Conservation (phyloP, 2,329 filamentous ascomycete genomes). For the Colletotrichum navitas region DNA sequence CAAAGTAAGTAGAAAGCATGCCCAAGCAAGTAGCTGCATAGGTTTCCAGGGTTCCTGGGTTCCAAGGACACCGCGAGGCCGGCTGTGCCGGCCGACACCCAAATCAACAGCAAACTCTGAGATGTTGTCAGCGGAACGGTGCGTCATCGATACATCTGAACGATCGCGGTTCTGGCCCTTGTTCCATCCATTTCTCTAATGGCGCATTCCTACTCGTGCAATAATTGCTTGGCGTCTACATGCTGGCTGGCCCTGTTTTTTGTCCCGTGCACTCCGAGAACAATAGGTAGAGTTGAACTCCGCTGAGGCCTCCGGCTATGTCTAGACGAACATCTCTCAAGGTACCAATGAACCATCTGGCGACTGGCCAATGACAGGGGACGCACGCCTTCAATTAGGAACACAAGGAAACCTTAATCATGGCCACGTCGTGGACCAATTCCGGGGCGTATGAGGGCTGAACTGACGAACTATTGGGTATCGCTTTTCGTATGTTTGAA, state of each 20-base stretch:
- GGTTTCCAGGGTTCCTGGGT: slow-evolving; percentile 24
- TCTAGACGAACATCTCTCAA: slow-evolving; percentile 6
- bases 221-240: slow-evolving; percentile 24
- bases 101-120: not conserved
- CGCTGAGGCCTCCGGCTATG: slow-evolving; percentile 29
- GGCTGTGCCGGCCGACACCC: slow-evolving; percentile 24
- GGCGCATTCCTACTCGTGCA: slow-evolving; percentile 17
- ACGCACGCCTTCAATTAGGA: not conserved
- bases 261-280: not conserved
- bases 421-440: slow-evolving; percentile 8
- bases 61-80: slow-evolving; percentile 24
- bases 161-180: slow-evolving; percentile 38
- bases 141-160: slow-evolving; percentile 36
- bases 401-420: not conserved
- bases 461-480: not conserved
- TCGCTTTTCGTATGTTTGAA: slow-evolving; percentile 28
- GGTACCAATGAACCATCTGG: not conserved
- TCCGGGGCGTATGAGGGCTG: not conserved
- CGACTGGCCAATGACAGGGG: not conserved
- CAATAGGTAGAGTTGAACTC: slow-evolving; percentile 9
- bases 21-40: slow-evolving; percentile 25
- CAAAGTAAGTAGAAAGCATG: not conserved
- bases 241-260: not conserved
- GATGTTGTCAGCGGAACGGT: slow-evolving; percentile 21
- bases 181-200: not conserved